Evolutionary conservation across 768 basidiomycete species (phyloP).

Genomic region (Chalciporus chontae): DNA sequence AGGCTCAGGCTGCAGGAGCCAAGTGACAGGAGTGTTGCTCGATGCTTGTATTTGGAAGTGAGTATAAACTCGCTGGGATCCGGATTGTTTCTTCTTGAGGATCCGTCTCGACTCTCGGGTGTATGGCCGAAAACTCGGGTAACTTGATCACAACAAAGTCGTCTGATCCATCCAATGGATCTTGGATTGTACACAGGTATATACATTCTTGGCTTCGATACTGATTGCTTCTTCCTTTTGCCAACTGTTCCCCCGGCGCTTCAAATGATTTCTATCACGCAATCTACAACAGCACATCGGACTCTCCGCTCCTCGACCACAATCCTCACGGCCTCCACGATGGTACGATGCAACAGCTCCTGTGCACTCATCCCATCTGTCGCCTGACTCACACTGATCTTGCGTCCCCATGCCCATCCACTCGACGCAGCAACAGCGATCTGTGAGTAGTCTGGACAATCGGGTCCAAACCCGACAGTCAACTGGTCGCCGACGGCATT

Average conservation of each 20-base stretch:
- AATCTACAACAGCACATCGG: constrained; percentile 67
- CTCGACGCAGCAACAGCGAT: constrained; percentile 67
- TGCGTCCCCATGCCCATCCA: constrained; percentile 60
- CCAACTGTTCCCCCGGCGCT: neutral
- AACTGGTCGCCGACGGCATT: constrained; percentile 43
- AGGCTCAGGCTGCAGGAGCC: no score
- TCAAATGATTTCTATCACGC: constrained; percentile 45
- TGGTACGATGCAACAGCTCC: constrained; percentile 31
- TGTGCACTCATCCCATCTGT: constrained; percentile 22
- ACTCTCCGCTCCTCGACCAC: constrained; percentile 56
- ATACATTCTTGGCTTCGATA: no score
- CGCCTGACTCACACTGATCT: constrained; percentile 29
- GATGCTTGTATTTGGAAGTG: no score
- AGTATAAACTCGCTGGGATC: no score
- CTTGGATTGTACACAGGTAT: no score
- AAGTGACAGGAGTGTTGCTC: no score
- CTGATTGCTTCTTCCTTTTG: no score
- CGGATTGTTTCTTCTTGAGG: no score
- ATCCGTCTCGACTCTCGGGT: no score
- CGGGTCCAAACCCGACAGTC: constrained; percentile 62
- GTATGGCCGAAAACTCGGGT: no score
- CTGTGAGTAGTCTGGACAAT: constrained; percentile 54
- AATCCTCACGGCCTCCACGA: constrained; percentile 48
- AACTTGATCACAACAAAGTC: no score
- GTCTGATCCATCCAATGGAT: no score